Evolutionary conservation across 495 filamentous ascomycete species (phyloP).

Genomic region (Chaetomium fimeti): DNA sequence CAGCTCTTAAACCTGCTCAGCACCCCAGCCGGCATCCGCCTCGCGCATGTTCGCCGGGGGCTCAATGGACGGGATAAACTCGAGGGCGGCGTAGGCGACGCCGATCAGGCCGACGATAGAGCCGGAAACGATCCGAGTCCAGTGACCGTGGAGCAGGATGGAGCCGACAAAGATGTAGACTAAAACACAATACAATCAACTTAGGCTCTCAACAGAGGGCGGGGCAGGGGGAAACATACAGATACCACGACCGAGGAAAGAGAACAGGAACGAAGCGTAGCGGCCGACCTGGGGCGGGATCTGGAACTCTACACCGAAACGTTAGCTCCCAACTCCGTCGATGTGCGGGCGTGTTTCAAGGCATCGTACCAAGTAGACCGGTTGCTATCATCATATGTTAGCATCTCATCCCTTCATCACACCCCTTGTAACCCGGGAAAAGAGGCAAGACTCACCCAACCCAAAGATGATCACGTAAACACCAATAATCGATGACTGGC

Average conservation of each 20-base stretch:
- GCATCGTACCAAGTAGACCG: constrained; percentile 49
- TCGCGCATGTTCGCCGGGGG: constrained; percentile 98
- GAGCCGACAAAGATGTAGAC: constrained; percentile 96
- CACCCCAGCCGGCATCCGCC: constrained; percentile 82
- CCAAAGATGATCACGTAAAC: constrained; percentile 89
- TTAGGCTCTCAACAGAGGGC: not conserved
- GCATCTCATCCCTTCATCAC: not conserved
- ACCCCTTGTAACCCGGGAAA: constrained; percentile 3
- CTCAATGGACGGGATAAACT: constrained; percentile 95
- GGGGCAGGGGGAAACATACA: constrained; percentile 62
- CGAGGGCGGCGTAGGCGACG: constrained; percentile 74
- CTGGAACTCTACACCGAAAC: constrained; percentile 66
- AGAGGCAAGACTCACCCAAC: constrained; percentile 59
- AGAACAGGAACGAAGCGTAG: constrained; percentile 97
- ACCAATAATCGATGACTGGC: constrained; percentile 71
- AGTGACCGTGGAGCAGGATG: constrained; percentile 66
- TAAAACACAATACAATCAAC: constrained; percentile 33
- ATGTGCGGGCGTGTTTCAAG: constrained; percentile 31
- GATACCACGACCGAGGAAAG: constrained; percentile 89
- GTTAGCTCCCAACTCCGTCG: constrained; percentile 19
- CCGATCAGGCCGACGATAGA: constrained; percentile 73
- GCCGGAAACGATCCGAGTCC: constrained; percentile 62
- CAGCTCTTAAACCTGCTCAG: constrained; percentile 72
- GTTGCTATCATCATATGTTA: constrained; percentile 46
- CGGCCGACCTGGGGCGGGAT: constrained; percentile 87